Conservation (phyloP, 805 yeast species). For the Wickerhamomyces bovis region DNA sequence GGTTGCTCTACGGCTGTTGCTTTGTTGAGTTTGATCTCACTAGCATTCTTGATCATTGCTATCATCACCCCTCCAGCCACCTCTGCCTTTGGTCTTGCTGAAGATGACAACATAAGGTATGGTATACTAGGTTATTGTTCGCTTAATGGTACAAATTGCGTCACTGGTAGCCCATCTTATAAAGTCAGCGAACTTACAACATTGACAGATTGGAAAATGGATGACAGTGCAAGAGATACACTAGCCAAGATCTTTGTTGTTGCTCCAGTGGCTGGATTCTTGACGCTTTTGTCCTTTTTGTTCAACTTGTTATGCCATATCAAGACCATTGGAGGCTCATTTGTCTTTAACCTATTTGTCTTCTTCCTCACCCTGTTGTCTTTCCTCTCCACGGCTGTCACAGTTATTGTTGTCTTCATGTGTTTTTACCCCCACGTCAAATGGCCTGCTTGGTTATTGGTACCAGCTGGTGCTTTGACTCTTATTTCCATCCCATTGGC, state of each 20-base stretch:
- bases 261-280: constrained; percentile 61
- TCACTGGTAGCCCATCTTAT: constrained; percentile 39
- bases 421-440: constrained; percentile 57
- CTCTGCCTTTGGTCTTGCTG: constrained; percentile 41
- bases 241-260: constrained; percentile 52
- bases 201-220: constrained; percentile 44
- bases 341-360: constrained; percentile 34
- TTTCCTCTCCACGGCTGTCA: constrained; percentile 47
- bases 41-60: constrained; percentile 59
- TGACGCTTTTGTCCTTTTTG: constrained; percentile 43
- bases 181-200: constrained; percentile 25
- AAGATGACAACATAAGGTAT: constrained; percentile 39
- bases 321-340: constrained; percentile 20
- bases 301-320: constrained; percentile 31
- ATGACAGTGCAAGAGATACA: constrained; percentile 38
- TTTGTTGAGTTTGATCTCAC: constrained; percentile 42
- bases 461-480: constrained; percentile 58
- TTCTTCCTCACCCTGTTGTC: constrained; percentile 42
- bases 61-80: constrained; percentile 59
- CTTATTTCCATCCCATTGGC: constrained; percentile 46
- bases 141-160: constrained; percentile 29
- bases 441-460: constrained; percentile 71
- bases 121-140: constrained; percentile 68
- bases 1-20: constrained; percentile 37
- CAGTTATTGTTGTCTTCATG: constrained; percentile 49